These are phyloP conservation scores for Pleurotus djamor DNA, from an alignment of 768 basidiomycete species.

Conservation along the genomic window DNA sequence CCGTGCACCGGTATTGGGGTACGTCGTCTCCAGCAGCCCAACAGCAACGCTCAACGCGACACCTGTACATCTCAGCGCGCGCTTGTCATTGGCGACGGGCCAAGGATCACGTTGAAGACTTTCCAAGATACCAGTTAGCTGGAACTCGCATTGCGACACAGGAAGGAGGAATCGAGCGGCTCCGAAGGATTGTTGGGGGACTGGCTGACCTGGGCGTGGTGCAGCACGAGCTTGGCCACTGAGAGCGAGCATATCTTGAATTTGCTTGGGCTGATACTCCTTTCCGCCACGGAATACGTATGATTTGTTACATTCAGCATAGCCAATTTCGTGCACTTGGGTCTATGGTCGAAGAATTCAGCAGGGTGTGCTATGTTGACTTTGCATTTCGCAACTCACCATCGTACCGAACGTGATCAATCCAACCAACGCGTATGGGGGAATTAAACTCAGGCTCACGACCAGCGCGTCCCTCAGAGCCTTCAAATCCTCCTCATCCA, in stretches of 20 bases:
- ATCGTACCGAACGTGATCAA: slow-evolving; percentile 97
- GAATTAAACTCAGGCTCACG: slow-evolving; percentile 89
- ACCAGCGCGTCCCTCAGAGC: slow-evolving; percentile 94
- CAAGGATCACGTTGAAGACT: slow-evolving; percentile 88
- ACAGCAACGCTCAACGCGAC: slow-evolving; percentile 93
- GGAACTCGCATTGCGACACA: slow-evolving; percentile 91
- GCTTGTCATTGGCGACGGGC: slow-evolving; percentile 95
- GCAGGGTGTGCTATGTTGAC: too few species aligned
- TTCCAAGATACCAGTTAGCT: slow-evolving; percentile 92
- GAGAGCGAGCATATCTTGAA: slow-evolving; percentile 96
- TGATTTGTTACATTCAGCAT: slow-evolving; percentile 93
- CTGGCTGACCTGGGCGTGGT: slow-evolving; percentile 82
- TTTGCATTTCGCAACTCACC: slow-evolving; percentile 44
- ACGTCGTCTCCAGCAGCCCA: slow-evolving; percentile 90
- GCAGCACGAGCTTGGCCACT: slow-evolving; percentile 77
- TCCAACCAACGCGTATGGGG: slow-evolving; percentile 93
- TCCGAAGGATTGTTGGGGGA: slow-evolving; percentile 78
- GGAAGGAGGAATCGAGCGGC: slow-evolving; percentile 92
- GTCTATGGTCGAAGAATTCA: slow-evolving; percentile 47
- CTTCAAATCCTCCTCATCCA: slow-evolving; percentile 94
- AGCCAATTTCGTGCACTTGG: slow-evolving; percentile 98
- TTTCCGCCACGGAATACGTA: slow-evolving; percentile 99
- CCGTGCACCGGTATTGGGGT: slow-evolving; percentile 93
- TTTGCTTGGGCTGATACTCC: slow-evolving; percentile 94
- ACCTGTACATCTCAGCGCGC: slow-evolving; percentile 91